Conservation (phyloP, 257 asterid genomes). For the Scutellaria baicalensis region DNA sequence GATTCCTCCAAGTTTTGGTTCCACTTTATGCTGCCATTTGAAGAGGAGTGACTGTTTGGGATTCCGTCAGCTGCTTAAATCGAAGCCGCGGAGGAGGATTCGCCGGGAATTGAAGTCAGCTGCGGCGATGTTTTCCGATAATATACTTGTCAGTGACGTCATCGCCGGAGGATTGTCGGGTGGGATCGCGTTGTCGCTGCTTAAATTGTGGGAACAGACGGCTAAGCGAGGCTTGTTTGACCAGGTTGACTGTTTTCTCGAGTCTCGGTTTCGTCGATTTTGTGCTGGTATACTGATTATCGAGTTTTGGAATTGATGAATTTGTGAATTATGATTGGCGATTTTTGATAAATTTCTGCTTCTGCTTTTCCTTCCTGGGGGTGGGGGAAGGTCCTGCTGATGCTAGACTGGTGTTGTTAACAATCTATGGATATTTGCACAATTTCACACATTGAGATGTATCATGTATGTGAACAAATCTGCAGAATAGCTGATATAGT, state of each 20-base stretch:
- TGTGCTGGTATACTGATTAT: neutral
- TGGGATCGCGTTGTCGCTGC: constrained; percentile 40
- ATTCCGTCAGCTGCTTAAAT: constrained; percentile 15
- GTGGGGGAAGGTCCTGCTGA: too few relatives aligned
- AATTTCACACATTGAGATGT: too few relatives aligned
- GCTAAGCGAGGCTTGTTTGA: constrained; percentile 47
- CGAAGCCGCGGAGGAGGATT: constrained; percentile 17
- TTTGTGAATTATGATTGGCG: neutral
- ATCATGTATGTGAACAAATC: too few relatives aligned
- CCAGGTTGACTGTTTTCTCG: constrained; percentile 29
- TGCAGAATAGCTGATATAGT: too few relatives aligned
- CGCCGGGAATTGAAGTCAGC: constrained; percentile 25
- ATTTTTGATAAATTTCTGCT: neutral
- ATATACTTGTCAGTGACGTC: constrained; percentile 24
- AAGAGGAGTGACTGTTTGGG: neutral
- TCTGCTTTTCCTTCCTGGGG: neutral
- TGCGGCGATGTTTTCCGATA: constrained; percentile 36
- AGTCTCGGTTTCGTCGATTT: neutral
- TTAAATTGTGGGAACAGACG: constrained; percentile 49
- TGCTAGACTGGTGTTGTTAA: too few relatives aligned
- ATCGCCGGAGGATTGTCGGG: constrained; percentile 43
- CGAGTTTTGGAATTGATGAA: neutral
- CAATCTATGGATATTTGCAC: too few relatives aligned
- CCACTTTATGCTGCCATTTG: constrained; percentile 1
- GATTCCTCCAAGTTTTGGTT: constrained; percentile 6